Evolutionary conservation across 2,329 filamentous ascomycete species (phyloP), one percentile per base, ranked within the genome.

Genomic region (Aspergillus hortae): DNA sequence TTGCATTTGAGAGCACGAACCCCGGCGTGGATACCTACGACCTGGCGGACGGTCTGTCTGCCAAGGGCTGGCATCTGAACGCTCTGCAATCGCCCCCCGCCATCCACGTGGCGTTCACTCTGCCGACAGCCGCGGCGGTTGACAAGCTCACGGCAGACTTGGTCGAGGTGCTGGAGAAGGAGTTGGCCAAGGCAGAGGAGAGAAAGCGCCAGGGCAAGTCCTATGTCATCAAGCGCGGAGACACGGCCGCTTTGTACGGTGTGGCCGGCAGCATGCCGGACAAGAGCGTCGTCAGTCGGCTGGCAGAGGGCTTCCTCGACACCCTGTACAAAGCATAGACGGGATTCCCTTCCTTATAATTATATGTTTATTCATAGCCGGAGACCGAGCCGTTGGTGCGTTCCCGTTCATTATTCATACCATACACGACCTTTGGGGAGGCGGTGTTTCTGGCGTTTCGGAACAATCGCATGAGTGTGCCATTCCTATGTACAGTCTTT

Each of bases 181-280:
- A 95, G 75, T 83, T 87, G 59, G 90, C 94, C 67, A 90, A 90
- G 77, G 89, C 91, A 68, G 77, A 88, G 51, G 87, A 86, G 57
- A 78, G 87, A 46, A 77, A 84, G 54, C 67, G 65, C n/a, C 68
- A 85, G 71, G 86, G 84, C 33, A 84, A 85, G 68, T 66, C 66
- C 11, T 73, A 72, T 47, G 67, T 73, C 5, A 75, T 74, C 48
- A 79, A 80, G 57, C 79, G 77, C 5, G 84, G 75, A 2, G 89
- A 96, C 68, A 85, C 90, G 12, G 89, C 90, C 1, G 92, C 92
- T 4, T 75, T 99, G 56, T 99, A 99, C 72, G 94, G 94, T 49
- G 92, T 99, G 52, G 94, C 94, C 0, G 94, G 94, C 5, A 95
- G 89, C 65, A 74, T 99, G 71, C 94, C 94, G 1, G 95, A 99